Evolutionary conservation across 2,329 filamentous ascomycete genomes (phyloP), one percentile per base, ranked within the genome.

Genomic region (Neoascochyta sp.): DNA sequence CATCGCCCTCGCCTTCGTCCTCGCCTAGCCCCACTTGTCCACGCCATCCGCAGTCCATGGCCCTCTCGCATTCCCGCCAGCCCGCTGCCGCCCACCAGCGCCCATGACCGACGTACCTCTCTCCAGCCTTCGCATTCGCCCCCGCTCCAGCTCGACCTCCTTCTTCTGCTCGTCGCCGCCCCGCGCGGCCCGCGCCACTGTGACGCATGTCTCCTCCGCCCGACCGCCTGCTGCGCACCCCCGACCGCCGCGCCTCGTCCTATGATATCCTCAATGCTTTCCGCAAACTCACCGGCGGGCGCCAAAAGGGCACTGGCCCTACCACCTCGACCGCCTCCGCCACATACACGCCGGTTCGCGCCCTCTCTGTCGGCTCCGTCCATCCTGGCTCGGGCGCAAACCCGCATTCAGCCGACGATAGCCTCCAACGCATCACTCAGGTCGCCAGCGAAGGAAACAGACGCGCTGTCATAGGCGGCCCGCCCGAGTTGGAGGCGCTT

Each of bases 181-280:
- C n/a, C n/a, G n/a, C n/a, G n/a, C n/a, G 36, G 38, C 31, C 27
- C 33, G 36, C 43, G 37, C 36, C 41, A 29, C 46, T 31, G 38
- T 23, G 39, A 42, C 56, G 42, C 39, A 65, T 65, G 62, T 60
- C 62, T 63, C 57, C 60, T 27, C 43, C 60, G 23, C 29, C 50
- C 22, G 52, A 52, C 36, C 24, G 63, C 58, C 57, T 41, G 38
- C 52, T 58, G 16, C 57, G 50, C 42, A 62, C 60, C 31, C 62
- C 62, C 37, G 57, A 64, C 36, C 45, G 60, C 34, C 57, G 57
- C 35, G 51, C 60, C 43, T 64, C 62, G 31, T 58, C 60, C 37
- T 54, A 59, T 25, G 44, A 54, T 28, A 51, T 65, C 33, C 55
- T 65, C 38, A 54, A 51, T 23, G 59, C 60, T 43, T 65, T 64